phyloP scores from a whole-genome alignment of 352 stramenopile genomes.

The Phytopythium montanum region DNA sequence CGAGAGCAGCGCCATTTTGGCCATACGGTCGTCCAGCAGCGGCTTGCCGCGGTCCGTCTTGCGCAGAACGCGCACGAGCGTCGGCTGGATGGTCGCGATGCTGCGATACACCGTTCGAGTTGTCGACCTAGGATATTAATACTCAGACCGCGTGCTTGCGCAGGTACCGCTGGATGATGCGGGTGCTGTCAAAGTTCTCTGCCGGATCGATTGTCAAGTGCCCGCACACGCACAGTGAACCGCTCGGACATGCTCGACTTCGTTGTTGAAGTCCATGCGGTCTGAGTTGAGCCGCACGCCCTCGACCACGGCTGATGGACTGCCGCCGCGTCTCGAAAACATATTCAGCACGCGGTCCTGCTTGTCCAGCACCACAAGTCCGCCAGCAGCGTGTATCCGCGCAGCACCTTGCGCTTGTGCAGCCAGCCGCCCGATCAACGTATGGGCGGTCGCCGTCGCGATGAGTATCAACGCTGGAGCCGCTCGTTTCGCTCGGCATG shows the following conservation, averaged over 20 bases:
- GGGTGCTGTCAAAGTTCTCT: slow-evolving; percentile 89
- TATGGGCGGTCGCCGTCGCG: slow-evolving; percentile 34
- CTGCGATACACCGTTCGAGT: slow-evolving; percentile 87
- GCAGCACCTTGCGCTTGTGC: slow-evolving; percentile 79
- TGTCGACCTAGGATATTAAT: slow-evolving; percentile 87
- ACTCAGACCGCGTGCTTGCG: slow-evolving; percentile 82
- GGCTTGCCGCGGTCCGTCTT: slow-evolving; percentile 74
- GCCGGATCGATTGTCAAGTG: slow-evolving; percentile 89
- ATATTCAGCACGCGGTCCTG: slow-evolving; percentile 80
- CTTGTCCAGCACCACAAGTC: slow-evolving; percentile 80
- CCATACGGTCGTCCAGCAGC: slow-evolving; percentile 70
- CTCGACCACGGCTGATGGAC: slow-evolving; percentile 84
- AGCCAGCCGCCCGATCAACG: slow-evolving; percentile 68
- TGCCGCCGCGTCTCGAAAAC: slow-evolving; percentile 80
- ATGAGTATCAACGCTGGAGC: slow-evolving; percentile 15
- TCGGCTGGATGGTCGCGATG: slow-evolving; percentile 84
- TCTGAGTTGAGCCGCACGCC: slow-evolving; percentile 78
- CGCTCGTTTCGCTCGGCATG: slow-evolving; percentile 14
- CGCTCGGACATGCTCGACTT: slow-evolving; percentile 85
- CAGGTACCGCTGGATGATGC: slow-evolving; percentile 83
- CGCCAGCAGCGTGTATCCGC: slow-evolving; percentile 81
- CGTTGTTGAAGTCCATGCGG: slow-evolving; percentile 88
- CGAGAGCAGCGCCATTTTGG: slow-evolving; percentile 83
- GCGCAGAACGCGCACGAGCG: slow-evolving; percentile 74
- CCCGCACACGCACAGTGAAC: slow-evolving; percentile 74